A percentile compares a stretch with the other conserved stretches of the same genome.
Evolutionary conservation across 2,329 filamentous ascomycete species (phyloP).

Genomic region (Falciphora oryzae): DNA sequence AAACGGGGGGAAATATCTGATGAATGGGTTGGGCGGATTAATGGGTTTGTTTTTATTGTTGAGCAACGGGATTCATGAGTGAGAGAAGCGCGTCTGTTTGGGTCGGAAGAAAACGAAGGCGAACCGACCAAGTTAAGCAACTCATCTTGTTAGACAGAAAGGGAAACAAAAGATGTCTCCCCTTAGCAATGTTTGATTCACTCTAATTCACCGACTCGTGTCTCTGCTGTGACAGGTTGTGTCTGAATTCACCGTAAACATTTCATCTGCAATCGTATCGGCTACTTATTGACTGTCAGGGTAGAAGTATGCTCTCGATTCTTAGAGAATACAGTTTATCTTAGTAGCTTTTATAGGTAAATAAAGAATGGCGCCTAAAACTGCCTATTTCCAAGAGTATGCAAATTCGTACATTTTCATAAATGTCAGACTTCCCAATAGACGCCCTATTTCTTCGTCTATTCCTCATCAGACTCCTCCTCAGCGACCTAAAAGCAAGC

Average conservation of each 20-base stretch:
- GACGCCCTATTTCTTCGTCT: slow-evolving; percentile 8
- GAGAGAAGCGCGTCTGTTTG: not conserved
- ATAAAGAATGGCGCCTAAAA: not conserved
- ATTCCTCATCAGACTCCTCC: slow-evolving; percentile 45
- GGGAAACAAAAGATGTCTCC: not conserved
- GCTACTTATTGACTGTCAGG: too few relatives aligned
- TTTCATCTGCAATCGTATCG: too few relatives aligned
- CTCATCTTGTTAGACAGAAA: slow-evolving; percentile 1
- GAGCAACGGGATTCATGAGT: not conserved
- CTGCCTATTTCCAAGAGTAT: not conserved
- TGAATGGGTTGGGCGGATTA: not conserved
- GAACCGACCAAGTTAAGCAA: not conserved
- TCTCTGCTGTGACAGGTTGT: too few relatives aligned
- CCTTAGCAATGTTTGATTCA: not conserved
- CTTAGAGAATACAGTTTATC: not conserved
- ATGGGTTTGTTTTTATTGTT: not conserved
- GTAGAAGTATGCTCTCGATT: too few relatives aligned
- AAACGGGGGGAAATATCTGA: not conserved
- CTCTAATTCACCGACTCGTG: not conserved
- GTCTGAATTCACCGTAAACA: too few relatives aligned
- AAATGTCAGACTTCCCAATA: not conserved
- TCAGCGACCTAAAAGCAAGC: slow-evolving; percentile 39
- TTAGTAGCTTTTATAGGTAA: not conserved
- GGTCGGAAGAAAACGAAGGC: not conserved
- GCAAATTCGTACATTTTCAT: not conserved